Evolutionary conservation across 1,284 basidiomycete genomes (phyloP), one percentile per base, ranked within the genome.

Genomic region (Cryptococcus neoformans): DNA sequence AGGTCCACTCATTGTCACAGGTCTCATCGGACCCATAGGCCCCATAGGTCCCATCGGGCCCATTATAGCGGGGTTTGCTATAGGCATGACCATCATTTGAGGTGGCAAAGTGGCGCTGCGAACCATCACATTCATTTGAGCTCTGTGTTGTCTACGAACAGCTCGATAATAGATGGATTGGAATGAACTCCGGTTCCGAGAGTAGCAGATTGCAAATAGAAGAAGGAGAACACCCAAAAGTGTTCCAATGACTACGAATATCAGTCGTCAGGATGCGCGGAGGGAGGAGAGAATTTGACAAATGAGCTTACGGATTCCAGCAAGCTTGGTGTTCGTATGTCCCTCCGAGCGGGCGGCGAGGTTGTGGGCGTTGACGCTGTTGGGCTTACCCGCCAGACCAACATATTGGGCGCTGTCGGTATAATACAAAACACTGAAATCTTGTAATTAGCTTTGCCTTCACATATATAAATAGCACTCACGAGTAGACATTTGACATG

Each of bases 401-500:
- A 77, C 63, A 44, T 64, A 65, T 52, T 68, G 59, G n/a, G 59
- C 60, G 2, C 55, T 52, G 1, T 53, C 52, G 10, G 63, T 59
- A 55, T 73, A 71, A 53, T 73, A 73, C 6, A 77, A 42, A 1
- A 66, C 74, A 3, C 75, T 75, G 54, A 6, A 35, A 28, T 47
- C 21, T 47, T 47, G 17, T 12, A 11, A 37, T 44, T 37, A n/a
- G 11, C 16, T 41, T 41, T 41, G 16, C 40, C 4, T 11, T n/a
- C 5, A 9, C 10, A 35, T n/a, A 37, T 37, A 39, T 14, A 36
- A 34, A 44, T 6, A 3, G 0, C 41, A 68, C 74, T 64, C 58
- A 77, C 75, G 69, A 51, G 53, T 76, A 78, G 3, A 75, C 63
- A 0, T 69, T 68, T 7, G 66, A 64, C 54, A 78, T 55, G 62